Evolutionary conservation across 2,329 filamentous ascomycete species (phyloP), one percentile per base, ranked within the genome.

Genomic region (Cladophialophora bantiana): DNA sequence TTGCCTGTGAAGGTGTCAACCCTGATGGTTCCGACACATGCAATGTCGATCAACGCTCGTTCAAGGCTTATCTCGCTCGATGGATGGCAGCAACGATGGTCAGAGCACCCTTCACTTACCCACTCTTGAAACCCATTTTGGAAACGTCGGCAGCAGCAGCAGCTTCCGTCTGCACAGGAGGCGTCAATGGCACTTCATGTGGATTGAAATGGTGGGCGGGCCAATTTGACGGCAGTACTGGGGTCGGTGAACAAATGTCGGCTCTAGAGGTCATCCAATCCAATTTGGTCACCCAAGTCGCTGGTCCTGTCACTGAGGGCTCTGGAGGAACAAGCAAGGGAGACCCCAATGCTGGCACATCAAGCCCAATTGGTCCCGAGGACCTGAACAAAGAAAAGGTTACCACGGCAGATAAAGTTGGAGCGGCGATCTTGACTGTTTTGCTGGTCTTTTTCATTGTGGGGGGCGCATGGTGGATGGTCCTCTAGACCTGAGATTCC

Each of bases 11-110:
- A 74, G 77, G 73, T 54, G 73, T 81, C 66, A 61, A 61, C 20
- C 31, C 57, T 12, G 59, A 53, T 36, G 59, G 59, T 35, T 53
- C 59, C 20, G 75, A 79, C 69, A 82, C 77, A 13, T 90, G 88
- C 78, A 85, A 89, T 75, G 80, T 84, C n/a, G 88, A 90, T 69
- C 86, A 89, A 76, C 83, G 82, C 54, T 85, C 84, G 1, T 90
- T 90, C 82, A 90, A 90, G 77, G 87, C 86, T 10, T 90, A 88
- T 73, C 80, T 90, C 5, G 79, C 84, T 0, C 85, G 88, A 45
- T 90, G 86, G 83, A 81, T 83, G 78, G 86, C 85, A 13, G 80
- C 83, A 3, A 82, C 86, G 4, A 83, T 82, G 0, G 84, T 88
- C 71, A 78, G 88, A 65, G 87, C 85, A 0, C 87, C 87, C 0